These are phyloP conservation scores for Rosa hybrid DNA, from an alignment of 331 rosid genomes.

Conservation along the genomic window DNA sequence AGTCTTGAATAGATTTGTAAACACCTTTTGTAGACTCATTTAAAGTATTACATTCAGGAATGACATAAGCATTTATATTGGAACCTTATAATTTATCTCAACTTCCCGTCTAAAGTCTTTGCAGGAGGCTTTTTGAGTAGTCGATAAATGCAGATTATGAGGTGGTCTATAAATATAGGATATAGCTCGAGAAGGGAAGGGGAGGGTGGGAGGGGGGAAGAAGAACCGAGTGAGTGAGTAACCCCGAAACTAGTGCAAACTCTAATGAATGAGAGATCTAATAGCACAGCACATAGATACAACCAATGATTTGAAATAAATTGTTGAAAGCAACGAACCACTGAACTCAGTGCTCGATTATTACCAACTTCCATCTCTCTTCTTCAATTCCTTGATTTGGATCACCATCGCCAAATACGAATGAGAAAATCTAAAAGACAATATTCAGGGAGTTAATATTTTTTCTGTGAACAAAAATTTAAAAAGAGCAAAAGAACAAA, in stretches of 20 bases:
- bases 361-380: conserved; percentile 99
- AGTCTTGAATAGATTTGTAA: neutral
- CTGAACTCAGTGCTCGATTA: conserved; percentile 82
- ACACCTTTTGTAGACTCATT: neutral
- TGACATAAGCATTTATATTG: neutral
- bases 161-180: neutral
- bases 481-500: neutral
- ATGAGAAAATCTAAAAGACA: conserved; percentile 77
- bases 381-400: conserved; percentile 99
- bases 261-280: neutral
- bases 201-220: neutral
- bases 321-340: conserved; percentile 77
- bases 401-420: conserved; percentile 98
- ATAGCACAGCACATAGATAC: neutral
- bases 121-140: neutral
- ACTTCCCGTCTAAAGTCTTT: neutral
- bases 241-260: neutral
- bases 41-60: neutral
- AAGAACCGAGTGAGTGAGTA: neutral
- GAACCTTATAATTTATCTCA: neutral
- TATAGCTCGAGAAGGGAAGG: neutral
- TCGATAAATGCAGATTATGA: neutral
- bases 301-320: conserved; percentile 22
- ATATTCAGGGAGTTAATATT: conserved; percentile 23
- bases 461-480: conserved; percentile 13